Evolutionary conservation across 2,329 filamentous ascomycete genomes (phyloP), one percentile per base, ranked within the genome.

Genomic region (Xylariaceae sp.): DNA sequence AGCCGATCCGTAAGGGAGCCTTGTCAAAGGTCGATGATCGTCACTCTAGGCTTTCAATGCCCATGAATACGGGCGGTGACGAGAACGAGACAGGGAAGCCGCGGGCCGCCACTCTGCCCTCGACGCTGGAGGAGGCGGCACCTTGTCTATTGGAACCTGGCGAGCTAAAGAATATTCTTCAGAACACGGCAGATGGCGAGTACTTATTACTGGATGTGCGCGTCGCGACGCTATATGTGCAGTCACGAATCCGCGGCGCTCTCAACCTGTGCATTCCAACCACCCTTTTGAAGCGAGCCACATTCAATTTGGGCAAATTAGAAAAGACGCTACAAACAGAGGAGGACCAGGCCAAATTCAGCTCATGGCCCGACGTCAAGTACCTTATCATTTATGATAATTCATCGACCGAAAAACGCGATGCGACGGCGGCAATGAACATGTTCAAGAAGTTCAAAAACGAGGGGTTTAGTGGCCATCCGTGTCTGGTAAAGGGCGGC

Each of bases 211-310:
- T 98, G 4, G 92, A 98, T 59, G 75, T 97, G 15, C 79, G 92
- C 27, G 88, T 94, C 0, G 86, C 83, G 18, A 88, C 88, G 14
- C 87, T 90, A 50, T 96, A 84, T 56, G 75, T 81, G 1, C 72
- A 77, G 31, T 81, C 85, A 15, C 79, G 85, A 19, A 85, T 97
- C 38, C 67, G 72, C 34, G 82, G 83, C n/a, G 87, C 90, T 1
- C 66, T 98, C 21, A 97, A 94, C 57, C 69, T 98, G 4, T 97
- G 92, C 57, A 94, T 97, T 44, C 92, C 92, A 0, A 97, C 92
- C 0, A 97, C 90, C 0, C 68, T 98, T 11, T 66, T 98, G 13
- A 97, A 97, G 63, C 75, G 92, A 34, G 82, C 87, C 1, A 94
- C 88, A 0, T 97, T 94, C 63, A 90, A 90, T 51, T 76, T 94